These are phyloP conservation scores for Erysimum cheiranthoides DNA, from an alignment of 345 rosid species.

Conservation along the genomic window DNA sequence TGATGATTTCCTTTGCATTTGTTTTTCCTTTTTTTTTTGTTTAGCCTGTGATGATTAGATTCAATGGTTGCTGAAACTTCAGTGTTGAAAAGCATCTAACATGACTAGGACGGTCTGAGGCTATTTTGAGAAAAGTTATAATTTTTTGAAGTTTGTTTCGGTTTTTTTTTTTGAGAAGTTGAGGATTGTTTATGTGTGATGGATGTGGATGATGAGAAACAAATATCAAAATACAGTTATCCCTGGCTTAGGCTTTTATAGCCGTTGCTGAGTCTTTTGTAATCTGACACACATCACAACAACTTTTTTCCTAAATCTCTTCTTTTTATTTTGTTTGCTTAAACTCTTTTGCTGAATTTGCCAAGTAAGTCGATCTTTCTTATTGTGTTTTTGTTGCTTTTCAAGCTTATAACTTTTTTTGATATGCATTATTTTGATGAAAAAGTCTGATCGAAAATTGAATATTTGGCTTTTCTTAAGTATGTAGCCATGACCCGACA, in stretches of 20 bases:
- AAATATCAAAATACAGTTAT: constrained; percentile 47
- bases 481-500: too few relatives aligned
- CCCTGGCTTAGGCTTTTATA: constrained; percentile 44
- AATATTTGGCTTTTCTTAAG: too few relatives aligned
- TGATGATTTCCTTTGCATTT: constrained; percentile 16
- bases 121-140: not conserved
- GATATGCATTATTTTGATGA: too few relatives aligned
- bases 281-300: constrained; percentile 35
- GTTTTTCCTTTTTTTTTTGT: fast-evolving
- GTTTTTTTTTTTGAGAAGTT: too few relatives aligned
- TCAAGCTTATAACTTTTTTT: too few relatives aligned
- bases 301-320: not conserved
- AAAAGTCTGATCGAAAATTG: too few relatives aligned
- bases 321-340: not conserved
- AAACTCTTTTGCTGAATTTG: too few relatives aligned
- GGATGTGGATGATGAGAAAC: constrained; percentile 42
- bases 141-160: fast-evolving
- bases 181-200: not conserved
- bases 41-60: constrained; percentile 46
- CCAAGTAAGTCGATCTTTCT: too few relatives aligned
- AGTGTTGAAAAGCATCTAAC: constrained; percentile 43
- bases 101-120: constrained; percentile 55
- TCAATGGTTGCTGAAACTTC: constrained; percentile 38
- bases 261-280: constrained; percentile 45
- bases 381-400: too few relatives aligned